Percentiles rank a stretch among this genome's conserved stretches.
phyloP scores from a whole-genome alignment of 2,329 filamentous ascomycete species.

The Cercospora nicotianae region DNA sequence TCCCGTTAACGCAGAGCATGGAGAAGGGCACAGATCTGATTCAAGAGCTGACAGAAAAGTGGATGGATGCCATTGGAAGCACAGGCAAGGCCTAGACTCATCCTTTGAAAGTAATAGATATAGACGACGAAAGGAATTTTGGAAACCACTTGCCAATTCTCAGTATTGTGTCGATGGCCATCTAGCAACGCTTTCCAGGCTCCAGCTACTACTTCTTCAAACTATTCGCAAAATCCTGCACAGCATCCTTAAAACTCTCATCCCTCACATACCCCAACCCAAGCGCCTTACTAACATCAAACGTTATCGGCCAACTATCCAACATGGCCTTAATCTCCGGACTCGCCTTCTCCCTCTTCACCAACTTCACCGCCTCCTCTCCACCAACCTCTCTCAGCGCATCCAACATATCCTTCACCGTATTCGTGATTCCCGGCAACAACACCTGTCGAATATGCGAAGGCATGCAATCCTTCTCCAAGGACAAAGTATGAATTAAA shows the following conservation, averaged over 20 bases:
- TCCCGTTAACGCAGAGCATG: conserved; percentile 55
- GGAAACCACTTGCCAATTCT: neutral
- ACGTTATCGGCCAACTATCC: conserved; percentile 57
- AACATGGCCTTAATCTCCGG: conserved; percentile 54
- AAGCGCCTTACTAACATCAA: conserved; percentile 57
- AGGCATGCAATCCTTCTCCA: conserved; percentile 53
- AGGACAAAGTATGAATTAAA: conserved; percentile 52
- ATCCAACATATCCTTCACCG: conserved; percentile 58
- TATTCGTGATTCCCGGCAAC: conserved; percentile 57
- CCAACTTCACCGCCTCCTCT: conserved; percentile 51
- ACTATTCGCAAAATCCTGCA: conserved; percentile 45
- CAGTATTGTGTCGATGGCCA: neutral
- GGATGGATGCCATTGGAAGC: conserved; percentile 49
- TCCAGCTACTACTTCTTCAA: conserved; percentile 31
- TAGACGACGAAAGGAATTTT: no score
- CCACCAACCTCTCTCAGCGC: conserved; percentile 58
- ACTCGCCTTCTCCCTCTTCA: conserved; percentile 55
- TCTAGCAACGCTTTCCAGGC: neutral
- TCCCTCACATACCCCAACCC: conserved; percentile 55
- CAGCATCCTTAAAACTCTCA: conserved; percentile 49
- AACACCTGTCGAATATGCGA: conserved; percentile 54
- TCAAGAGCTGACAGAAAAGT: conserved; percentile 56
- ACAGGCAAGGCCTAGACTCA: conserved; percentile 23
- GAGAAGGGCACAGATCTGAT: conserved; percentile 57
- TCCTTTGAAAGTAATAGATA: no score